Percentiles rank a stretch among this genome's conserved stretches.
Conservation (phyloP, 208 protist species). For the Lotmaria passim region DNA sequence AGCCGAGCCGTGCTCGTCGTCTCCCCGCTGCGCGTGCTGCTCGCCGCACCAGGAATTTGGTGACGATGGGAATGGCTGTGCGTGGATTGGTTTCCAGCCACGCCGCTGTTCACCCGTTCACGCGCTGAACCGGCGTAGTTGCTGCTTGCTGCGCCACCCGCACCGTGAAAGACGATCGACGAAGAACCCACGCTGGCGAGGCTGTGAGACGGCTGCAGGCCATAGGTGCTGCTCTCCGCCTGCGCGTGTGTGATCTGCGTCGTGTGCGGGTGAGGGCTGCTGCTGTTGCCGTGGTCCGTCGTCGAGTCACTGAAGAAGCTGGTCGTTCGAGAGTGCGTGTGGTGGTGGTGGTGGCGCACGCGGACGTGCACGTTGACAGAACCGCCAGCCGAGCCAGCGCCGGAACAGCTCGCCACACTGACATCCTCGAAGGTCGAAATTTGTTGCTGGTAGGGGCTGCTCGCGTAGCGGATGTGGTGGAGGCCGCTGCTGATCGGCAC, state of each 20-base stretch:
- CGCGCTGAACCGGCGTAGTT: slow-evolving; percentile 8
- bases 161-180: slow-evolving; percentile 15
- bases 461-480: slow-evolving; percentile 4
- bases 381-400: slow-evolving; percentile 4
- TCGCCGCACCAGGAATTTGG: slow-evolving; percentile 8
- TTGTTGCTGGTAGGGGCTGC: slow-evolving; percentile 25
- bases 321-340: slow-evolving; percentile 20
- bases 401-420: not conserved
- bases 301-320: slow-evolving; percentile 44
- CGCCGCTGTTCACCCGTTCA: not conserved
- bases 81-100: slow-evolving; percentile 8
- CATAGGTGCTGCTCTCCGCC: slow-evolving; percentile 8
- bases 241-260: not conserved
- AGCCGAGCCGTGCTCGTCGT: slow-evolving; percentile 30
- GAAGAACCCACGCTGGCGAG: slow-evolving; percentile 15
- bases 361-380: slow-evolving; percentile 39
- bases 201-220: slow-evolving; percentile 14
- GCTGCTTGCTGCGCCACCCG: not conserved
- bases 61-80: slow-evolving; percentile 12
- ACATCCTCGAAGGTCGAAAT: slow-evolving; percentile 12
- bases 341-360: slow-evolving; percentile 31
- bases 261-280: not conserved
- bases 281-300: slow-evolving; percentile 18
- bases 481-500: not conserved
- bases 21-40: slow-evolving; percentile 42